Evolutionary conservation across 768 basidiomycete species (phyloP).

Genomic region (Astraeus odoratus): DNA sequence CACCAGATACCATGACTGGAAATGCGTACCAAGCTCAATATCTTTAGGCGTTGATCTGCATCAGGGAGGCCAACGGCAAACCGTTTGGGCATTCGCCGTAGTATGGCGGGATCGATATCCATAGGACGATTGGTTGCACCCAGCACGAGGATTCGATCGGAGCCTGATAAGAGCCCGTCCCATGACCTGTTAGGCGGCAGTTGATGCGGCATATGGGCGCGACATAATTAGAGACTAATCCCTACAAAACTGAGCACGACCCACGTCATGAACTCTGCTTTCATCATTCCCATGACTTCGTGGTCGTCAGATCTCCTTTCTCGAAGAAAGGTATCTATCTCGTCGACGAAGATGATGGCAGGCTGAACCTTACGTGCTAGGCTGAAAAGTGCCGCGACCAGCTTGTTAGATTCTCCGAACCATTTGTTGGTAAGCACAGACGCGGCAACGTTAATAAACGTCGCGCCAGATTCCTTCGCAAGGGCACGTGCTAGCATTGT

Average conservation of each 20-base stretch:
- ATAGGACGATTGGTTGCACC: slow-evolving; percentile 95
- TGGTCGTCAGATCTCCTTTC: slow-evolving; percentile 87
- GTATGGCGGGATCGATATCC: slow-evolving; percentile 82
- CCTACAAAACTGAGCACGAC: slow-evolving; percentile 21
- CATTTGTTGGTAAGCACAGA: slow-evolving; percentile 74
- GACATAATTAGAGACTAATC: background rate
- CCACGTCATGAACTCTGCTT: slow-evolving; percentile 91
- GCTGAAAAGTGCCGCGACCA: slow-evolving; percentile 90
- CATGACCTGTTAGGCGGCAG: slow-evolving; percentile 53
- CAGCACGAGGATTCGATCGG: slow-evolving; percentile 80
- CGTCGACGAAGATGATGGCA: slow-evolving; percentile 96
- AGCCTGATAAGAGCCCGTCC: slow-evolving; percentile 85
- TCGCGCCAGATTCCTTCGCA: slow-evolving; percentile 94
- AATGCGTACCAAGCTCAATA: slow-evolving; percentile 61
- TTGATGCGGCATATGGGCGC: background rate
- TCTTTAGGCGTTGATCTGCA: slow-evolving; percentile 71
- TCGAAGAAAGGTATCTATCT: slow-evolving; percentile 92
- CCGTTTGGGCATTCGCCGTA: slow-evolving; percentile 97
- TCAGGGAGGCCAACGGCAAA: slow-evolving; percentile 83
- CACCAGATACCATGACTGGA: no score
- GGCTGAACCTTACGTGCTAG: slow-evolving; percentile 92
- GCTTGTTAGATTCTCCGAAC: slow-evolving; percentile 91
- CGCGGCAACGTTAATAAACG: slow-evolving; percentile 85
- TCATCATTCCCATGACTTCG: slow-evolving; percentile 98
- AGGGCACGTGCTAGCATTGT: slow-evolving; percentile 99